A percentile compares a stretch with the other conserved stretches of the same genome.
These are phyloP conservation scores for Fraxinus latifolia DNA, from an alignment of 305 asterid genomes.

Conservation along the genomic window DNA sequence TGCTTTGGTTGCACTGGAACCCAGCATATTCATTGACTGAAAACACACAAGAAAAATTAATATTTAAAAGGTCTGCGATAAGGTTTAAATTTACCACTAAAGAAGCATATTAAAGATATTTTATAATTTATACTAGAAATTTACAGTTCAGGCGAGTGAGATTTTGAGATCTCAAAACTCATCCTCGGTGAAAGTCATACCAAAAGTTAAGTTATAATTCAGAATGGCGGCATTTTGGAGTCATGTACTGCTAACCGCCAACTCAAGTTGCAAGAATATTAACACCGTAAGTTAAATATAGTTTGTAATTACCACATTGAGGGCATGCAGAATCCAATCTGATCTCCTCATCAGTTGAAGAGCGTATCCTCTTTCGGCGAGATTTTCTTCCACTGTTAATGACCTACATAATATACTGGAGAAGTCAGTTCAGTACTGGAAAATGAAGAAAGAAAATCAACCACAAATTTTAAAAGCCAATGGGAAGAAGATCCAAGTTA, in stretches of 20 bases:
- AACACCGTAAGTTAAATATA: slow-evolving; percentile 24
- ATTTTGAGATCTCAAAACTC: slow-evolving; percentile 13
- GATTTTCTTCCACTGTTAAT: slow-evolving; percentile 46
- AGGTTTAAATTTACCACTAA: slow-evolving; percentile 1
- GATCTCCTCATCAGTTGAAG: slow-evolving; percentile 46
- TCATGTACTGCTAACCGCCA: not conserved
- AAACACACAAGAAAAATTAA: slow-evolving; percentile 17
- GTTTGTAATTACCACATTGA: slow-evolving; percentile 67
- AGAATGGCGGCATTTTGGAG: not conserved
- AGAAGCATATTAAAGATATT: not conserved
- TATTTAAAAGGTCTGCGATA: slow-evolving; percentile 15
- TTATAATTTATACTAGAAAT: not conserved
- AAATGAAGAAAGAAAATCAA: not conserved
- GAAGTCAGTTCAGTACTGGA: not conserved
- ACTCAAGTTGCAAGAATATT: slow-evolving; percentile 3
- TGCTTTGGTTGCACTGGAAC: slow-evolving; percentile 64
- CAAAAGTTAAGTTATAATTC: not conserved
- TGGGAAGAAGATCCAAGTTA: not conserved
- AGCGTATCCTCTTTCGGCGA: slow-evolving; percentile 56
- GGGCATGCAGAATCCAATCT: slow-evolving; percentile 57
- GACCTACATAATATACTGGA: slow-evolving; percentile 37
- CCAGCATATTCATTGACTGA: slow-evolving; percentile 67
- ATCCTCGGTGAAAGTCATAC: slow-evolving; percentile 12
- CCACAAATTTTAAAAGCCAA: not conserved
- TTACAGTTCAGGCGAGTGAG: slow-evolving; percentile 6